Percentiles rank a stretch among this genome's conserved stretches.
Evolutionary conservation across 176 grass and related monocot species (phyloP).

Genomic region (Canna indica): DNA sequence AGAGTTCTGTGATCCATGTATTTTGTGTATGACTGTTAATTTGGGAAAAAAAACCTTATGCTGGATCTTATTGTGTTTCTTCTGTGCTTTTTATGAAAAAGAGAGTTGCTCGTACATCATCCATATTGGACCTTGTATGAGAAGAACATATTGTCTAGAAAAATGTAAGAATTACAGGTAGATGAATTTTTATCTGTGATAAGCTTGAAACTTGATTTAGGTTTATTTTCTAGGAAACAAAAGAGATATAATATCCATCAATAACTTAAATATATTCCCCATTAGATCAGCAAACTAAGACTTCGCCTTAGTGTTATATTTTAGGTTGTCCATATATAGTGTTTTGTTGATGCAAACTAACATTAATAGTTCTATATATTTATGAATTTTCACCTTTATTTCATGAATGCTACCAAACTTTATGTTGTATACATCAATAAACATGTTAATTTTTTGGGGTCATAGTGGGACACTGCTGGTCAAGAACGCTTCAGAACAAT

Average conservation of each 20-base stretch:
- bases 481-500: constrained; percentile 94
- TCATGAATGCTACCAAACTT: background rate
- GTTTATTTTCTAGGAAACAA: background rate
- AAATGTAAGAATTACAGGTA: background rate
- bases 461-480: constrained; percentile 84
- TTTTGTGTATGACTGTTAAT: background rate
- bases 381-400: background rate
- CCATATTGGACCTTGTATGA: background rate
- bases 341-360: background rate
- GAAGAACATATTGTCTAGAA: background rate
- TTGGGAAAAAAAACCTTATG: background rate
- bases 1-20: background rate
- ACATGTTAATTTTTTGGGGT: background rate
- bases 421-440: background rate
- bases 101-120: background rate
- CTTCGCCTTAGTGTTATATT: too few relatives aligned
- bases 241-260: background rate
- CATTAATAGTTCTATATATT: background rate
- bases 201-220: background rate
- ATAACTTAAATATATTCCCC: background rate
- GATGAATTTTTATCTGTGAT: background rate
- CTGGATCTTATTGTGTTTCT: background rate
- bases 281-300: background rate
- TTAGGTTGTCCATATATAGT: background rate
- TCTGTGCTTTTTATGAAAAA: background rate